Evolutionary conservation across 148 eudicot genomes (phyloP).

Genomic region (Camellia lanceoleosa): DNA sequence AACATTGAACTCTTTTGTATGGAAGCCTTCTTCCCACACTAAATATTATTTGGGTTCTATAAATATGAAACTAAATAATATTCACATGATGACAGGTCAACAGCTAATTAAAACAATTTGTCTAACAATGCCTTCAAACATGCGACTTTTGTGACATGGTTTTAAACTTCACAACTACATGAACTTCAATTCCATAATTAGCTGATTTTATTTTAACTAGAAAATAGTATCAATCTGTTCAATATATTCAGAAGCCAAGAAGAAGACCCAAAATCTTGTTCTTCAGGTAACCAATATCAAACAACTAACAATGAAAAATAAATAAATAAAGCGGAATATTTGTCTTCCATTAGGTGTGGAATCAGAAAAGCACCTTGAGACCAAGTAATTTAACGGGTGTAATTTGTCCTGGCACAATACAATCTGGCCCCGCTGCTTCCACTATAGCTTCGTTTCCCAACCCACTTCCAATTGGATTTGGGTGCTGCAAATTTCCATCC

Average conservation of each 20-base stretch:
- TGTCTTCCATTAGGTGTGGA: background rate
- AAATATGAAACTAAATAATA: too few species aligned
- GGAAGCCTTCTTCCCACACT: too few species aligned
- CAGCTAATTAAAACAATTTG: background rate
- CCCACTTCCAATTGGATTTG: constrained; percentile 64
- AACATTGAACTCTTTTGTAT: too few species aligned
- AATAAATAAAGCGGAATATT: background rate
- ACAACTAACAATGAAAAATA: background rate
- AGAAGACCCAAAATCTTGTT: background rate
- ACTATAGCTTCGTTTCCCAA: constrained; percentile 40
- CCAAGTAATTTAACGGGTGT: constrained; percentile 82
- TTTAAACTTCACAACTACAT: background rate
- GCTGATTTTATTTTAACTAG: background rate
- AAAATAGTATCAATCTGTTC: too few species aligned
- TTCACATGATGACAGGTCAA: background rate
- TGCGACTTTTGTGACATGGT: background rate
- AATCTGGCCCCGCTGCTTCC: constrained; percentile 97
- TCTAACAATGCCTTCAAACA: background rate
- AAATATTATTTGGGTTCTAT: too few species aligned
- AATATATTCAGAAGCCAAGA: background rate
- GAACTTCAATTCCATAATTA: background rate
- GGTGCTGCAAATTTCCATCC: constrained; percentile 51
- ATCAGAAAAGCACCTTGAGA: constrained; percentile 55
- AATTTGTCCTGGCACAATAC: constrained; percentile 89
- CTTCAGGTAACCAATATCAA: background rate